Base-by-base conservation (phyloP, 169 alveolate species). In the Toxoplasma gondii region DNA sequence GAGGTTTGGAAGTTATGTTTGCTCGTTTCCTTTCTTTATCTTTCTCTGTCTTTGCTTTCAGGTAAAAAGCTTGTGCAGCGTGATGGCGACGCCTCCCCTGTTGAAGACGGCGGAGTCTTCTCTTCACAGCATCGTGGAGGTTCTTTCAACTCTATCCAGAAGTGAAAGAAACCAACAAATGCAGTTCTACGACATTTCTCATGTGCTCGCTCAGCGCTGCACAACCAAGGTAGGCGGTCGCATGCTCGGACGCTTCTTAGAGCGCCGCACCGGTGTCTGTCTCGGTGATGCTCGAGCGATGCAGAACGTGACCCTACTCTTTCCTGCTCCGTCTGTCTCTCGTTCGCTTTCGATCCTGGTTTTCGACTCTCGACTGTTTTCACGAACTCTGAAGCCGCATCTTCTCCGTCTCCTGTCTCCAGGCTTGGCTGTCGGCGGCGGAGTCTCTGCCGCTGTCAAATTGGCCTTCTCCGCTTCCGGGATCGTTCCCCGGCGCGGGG, bases 51-150 rank as follows among this genome's bases (percentile, higher is more conserved):
- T 39, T 22, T 31, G 53, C 34, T 16, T 27, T 27, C 88, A 82
- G 88, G 64, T 82, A 39, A 82, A 82, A 31, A 29, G 45, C 7
- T 31, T 82, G 41, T 82, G 88, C 88, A 41, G 88, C 64, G 53
- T 38, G 39, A 41, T 27, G 39, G 88, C 88, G 34, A 43, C 88
- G 31, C 88, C 88, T 12, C 45, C 64, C 53, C 67, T 82, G 67
- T 36, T 82, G 53, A 27, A 36, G 39, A 82, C 88, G 64, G 64
- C 88, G 12, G 64, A 41, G 67, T 38, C 88, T 27, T 9, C 64
- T 10, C 88, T 82, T 38, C 38, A 22, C 88, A 29, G 67, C 24
- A 29, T 82, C 31, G 64, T 43, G n/a, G 88, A 82, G 88, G 36
- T 43, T 58, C 88, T 82, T 31, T 27, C 67, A 36, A 29, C 64